Conservation (phyloP, 2,329 filamentous ascomycete species). For the Talaromyces albobiverticillius region DNA sequence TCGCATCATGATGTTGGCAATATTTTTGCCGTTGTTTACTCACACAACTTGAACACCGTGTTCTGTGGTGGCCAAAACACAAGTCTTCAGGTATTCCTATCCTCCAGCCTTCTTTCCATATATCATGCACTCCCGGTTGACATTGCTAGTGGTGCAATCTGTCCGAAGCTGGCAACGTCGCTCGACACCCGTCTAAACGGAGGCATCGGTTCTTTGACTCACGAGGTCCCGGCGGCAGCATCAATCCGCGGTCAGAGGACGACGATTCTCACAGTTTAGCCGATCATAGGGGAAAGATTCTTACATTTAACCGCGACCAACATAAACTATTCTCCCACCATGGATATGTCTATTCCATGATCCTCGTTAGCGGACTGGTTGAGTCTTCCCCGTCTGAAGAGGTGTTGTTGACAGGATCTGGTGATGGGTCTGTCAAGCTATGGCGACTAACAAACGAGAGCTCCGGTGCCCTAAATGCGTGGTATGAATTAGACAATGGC, state of each 20-base stretch:
- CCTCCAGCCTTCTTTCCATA: not conserved
- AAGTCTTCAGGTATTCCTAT: conserved; percentile 70
- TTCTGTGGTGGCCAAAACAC: conserved; percentile 95
- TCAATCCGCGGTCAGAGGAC: conserved; percentile 66
- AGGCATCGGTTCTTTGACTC: conserved; percentile 94
- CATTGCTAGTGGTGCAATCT: conserved; percentile 69
- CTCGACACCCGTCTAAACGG: conserved; percentile 70
- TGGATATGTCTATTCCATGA: conserved; percentile 96
- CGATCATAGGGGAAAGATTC: conserved; percentile 59
- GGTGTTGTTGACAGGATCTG: conserved; percentile 83
- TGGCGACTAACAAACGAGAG: conserved; percentile 69
- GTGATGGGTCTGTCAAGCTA: conserved; percentile 91
- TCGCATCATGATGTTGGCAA: conserved; percentile 93
- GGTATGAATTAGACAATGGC: conserved; percentile 64
- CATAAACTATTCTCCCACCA: conserved; percentile 89
- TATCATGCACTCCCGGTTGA: conserved; percentile 19
- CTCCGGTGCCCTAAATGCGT: conserved; percentile 63
- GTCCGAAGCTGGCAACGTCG: conserved; percentile 60
- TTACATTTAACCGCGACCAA: conserved; percentile 79
- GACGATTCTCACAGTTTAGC: conserved; percentile 51
- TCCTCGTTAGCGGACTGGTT: conserved; percentile 72
- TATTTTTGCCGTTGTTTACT: conserved; percentile 93
- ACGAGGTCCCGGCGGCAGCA: conserved; percentile 74
- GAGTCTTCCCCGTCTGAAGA: conserved; percentile 66
- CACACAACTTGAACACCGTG: conserved; percentile 71